phyloP scores from a whole-genome alignment of 1,139 yeast genomes.

The Keqinozyma sinolaborantium region DNA sequence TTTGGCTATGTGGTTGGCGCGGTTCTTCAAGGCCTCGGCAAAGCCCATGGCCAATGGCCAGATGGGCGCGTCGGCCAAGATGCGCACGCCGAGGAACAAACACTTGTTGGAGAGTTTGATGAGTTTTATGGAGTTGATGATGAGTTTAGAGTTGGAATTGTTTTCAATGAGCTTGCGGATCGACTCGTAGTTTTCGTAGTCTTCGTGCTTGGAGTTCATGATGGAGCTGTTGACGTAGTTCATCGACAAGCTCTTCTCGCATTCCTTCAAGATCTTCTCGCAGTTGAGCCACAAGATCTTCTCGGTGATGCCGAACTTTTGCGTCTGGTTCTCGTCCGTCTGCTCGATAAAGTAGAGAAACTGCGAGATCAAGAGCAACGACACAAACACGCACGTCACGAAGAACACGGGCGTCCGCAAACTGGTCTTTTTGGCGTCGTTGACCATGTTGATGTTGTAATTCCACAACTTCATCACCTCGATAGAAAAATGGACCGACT shows the following conservation, averaged over 20 bases:
- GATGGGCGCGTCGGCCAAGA: constrained; percentile 76
- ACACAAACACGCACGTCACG: constrained; percentile 61
- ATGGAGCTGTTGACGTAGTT: constrained; percentile 7
- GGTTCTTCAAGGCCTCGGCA: constrained; percentile 70
- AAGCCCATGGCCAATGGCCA: constrained; percentile 78
- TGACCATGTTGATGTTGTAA: constrained; percentile 58
- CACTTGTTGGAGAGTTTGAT: constrained; percentile 48
- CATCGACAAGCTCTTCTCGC: constrained; percentile 36
- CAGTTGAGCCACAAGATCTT: constrained; percentile 51
- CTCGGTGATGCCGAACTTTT: constrained; percentile 25
- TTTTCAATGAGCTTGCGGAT: constrained; percentile 16
- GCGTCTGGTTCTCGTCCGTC: constrained; percentile 18
- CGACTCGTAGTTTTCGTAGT: constrained; percentile 31
- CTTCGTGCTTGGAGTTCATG: constrained; percentile 5
- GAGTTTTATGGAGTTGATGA: constrained; percentile 13
- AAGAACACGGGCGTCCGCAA: constrained; percentile 73
- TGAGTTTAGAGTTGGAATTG: constrained; percentile 13
- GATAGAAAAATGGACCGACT: constrained; percentile 53
- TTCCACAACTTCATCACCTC: constrained; percentile 67
- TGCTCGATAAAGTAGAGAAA: constrained; percentile 53
- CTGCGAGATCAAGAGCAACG: constrained; percentile 59
- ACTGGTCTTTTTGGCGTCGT: constrained; percentile 61
- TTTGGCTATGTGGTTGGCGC: constrained; percentile 44
- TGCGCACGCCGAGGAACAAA: constrained; percentile 64
- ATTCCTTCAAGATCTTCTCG: constrained; percentile 48